Evolutionary conservation across 768 basidiomycete species (phyloP).

Genomic region (Boletus tylopilopsis): DNA sequence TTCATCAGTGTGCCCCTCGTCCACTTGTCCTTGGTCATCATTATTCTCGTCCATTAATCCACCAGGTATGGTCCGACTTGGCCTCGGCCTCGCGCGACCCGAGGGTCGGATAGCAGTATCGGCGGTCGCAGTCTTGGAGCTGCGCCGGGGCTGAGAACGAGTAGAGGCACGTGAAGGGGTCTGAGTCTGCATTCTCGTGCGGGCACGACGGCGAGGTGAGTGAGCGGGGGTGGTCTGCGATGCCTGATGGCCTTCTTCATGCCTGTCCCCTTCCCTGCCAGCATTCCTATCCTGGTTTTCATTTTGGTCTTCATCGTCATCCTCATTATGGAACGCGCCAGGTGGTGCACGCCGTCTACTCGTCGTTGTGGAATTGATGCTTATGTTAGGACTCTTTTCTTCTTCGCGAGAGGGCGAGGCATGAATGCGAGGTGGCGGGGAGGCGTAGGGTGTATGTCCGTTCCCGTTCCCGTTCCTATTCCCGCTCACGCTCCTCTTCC

Average conservation of each 20-base stretch:
- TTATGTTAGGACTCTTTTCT: conserved; percentile 11
- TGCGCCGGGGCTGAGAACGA: conserved; percentile 10
- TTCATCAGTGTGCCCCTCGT: conserved; percentile 23
- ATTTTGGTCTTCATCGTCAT: conserved; percentile 23
- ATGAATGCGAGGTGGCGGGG: conserved; percentile 9
- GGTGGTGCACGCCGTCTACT: conserved; percentile 35
- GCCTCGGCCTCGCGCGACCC: conserved; percentile 1
- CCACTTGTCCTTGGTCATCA: conserved; percentile 16
- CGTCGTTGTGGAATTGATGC: conserved; percentile 11
- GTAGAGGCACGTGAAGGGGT: conserved; percentile 14
- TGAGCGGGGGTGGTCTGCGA: conserved; percentile 5
- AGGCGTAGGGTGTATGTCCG: not conserved
- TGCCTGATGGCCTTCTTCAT: conserved; percentile 7
- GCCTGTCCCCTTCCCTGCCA: conserved; percentile 13
- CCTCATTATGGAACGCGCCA: conserved; percentile 44
- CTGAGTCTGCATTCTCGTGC: conserved; percentile 5
- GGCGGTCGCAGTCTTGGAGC: not conserved
- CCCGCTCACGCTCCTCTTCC: not conserved
- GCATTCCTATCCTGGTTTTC: conserved; percentile 21
- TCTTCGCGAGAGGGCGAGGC: conserved; percentile 9
- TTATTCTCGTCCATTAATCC: conserved; percentile 39
- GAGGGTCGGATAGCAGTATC: not conserved
- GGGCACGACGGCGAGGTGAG: conserved; percentile 14
- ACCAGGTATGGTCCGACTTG: conserved; percentile 40
- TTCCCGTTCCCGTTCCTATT: not conserved